Base-by-base conservation (phyloP, 2,329 filamentous ascomycete genomes). In the Septoria petroselini region DNA sequence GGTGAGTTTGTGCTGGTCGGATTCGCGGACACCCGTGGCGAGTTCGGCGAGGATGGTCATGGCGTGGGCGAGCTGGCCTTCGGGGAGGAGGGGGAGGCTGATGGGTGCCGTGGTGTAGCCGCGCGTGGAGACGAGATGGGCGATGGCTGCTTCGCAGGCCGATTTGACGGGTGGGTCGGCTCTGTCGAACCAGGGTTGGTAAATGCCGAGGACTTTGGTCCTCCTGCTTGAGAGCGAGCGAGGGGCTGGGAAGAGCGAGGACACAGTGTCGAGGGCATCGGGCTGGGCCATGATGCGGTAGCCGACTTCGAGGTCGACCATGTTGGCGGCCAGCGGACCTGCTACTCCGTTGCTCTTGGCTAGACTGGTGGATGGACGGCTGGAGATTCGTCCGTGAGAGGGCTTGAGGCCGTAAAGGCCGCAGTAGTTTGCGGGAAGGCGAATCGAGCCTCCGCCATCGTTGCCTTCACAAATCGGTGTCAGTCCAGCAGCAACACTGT, bases 401-500 rank as follows among this genome's bases (percentile, higher is more conserved):
- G 88, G 76, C 69, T 95, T 95, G 51, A 95, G 76, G 2, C 89
- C 89, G 68, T 85, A 95, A 17, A 88, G 72, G 41, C 88, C 88
- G 66, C 88, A 93, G 71, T 86, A 91, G 25, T 78, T 77, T 0
- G 83, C 72, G 0, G 88, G 88, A 30, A 93, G 80, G 31, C 88
- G 82, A 49, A 88, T 79, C 53, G 83, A 87, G 51, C 86, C 86
- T 35, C 86, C 84, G 2, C 84, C 83, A 62, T 90, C 86, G 3
- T 83, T 84, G 30, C 86, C 88, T 19, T 91, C 73, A 1, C 81
- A 79, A 54, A 89, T 82, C n/a, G 88, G 87, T 2, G 91, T 76
- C 18, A 93, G 70, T 1, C 88, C 88, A 6, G 81, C 78, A 15
- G 78, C 78, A 19, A 91, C 76, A 9, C 82, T 79, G 45, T 88